Conservation (phyloP, 495 filamentous ascomycete species). For the Tuber magnatum region DNA sequence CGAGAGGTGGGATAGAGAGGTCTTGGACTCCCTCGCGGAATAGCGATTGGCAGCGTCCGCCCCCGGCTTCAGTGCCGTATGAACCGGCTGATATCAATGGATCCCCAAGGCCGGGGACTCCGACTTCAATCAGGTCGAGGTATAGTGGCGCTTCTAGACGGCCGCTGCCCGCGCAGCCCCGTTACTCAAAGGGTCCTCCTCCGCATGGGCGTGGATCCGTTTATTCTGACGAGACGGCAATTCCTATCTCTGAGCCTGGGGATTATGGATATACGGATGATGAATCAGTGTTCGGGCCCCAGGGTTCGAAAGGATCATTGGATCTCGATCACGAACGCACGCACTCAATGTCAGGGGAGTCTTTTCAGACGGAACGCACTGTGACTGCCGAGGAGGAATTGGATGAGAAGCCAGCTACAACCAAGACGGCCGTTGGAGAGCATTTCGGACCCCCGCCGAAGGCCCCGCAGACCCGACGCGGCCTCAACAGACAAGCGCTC, state of each 20-base stretch:
- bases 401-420: conserved; percentile 46
- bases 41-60: conserved; percentile 57
- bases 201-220: conserved; percentile 36
- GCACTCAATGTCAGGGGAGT: conserved; percentile 15
- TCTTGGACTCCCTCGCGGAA: conserved; percentile 66
- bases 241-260: conserved; percentile 27
- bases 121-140: conserved; percentile 50
- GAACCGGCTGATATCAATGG: conserved; percentile 86
- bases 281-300: conserved; percentile 58
- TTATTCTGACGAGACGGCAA: conserved; percentile 33
- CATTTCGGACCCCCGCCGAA: conserved; percentile 85
- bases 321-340: conserved; percentile 47
- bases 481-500: conserved; percentile 73
- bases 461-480: conserved; percentile 72
- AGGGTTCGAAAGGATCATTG: conserved; percentile 57
- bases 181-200: conserved; percentile 53
- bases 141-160: conserved; percentile 71
- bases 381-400: conserved; percentile 45
- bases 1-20: conserved; percentile 15
- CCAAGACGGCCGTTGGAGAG: conserved; percentile 42
- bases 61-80: conserved; percentile 61
- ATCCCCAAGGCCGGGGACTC: conserved; percentile 80
- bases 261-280: conserved; percentile 48
- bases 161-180: conserved; percentile 83
- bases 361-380: conserved; percentile 21